A percentile compares a stretch with the other conserved stretches of the same genome.
phyloP scores from a whole-genome alignment of 345 rosid genomes.

The Eucalyptus paniculata region DNA sequence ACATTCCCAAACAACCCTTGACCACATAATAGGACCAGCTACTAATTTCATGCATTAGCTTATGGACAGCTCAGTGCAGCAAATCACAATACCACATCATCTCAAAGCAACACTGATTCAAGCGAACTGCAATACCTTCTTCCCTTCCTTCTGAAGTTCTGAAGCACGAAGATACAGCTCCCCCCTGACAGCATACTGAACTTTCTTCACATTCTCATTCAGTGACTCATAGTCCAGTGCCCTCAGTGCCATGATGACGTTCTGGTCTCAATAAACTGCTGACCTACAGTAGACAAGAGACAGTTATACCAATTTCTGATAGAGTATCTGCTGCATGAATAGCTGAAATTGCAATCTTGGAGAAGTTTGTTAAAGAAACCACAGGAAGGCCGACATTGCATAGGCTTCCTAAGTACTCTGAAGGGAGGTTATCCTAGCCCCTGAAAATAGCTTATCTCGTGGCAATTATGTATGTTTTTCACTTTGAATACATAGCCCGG shows the following conservation, averaged over 20 bases:
- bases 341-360: neutral
- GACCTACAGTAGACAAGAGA: neutral
- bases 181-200: constrained; percentile 92
- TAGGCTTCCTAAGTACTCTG: neutral
- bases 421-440: neutral
- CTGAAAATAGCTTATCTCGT: neutral
- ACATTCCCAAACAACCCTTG: neutral
- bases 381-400: neutral
- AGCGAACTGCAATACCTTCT: constrained; percentile 38
- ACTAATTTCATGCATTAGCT: neutral
- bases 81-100: neutral
- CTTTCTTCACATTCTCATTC: constrained; percentile 93
- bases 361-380: neutral
- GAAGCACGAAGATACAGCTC: constrained; percentile 98
- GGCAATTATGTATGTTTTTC: neutral
- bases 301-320: neutral
- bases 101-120: neutral
- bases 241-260: constrained; percentile 40
- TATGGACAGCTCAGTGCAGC: neutral
- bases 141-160: constrained; percentile 99
- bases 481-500: neutral
- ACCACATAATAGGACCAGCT: neutral
- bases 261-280: neutral
- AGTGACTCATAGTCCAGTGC: constrained; percentile 63
- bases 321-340: neutral